Evolutionary conservation across 116 monocot genomes (phyloP).

Genomic region (Trichopus zeylanicus): DNA sequence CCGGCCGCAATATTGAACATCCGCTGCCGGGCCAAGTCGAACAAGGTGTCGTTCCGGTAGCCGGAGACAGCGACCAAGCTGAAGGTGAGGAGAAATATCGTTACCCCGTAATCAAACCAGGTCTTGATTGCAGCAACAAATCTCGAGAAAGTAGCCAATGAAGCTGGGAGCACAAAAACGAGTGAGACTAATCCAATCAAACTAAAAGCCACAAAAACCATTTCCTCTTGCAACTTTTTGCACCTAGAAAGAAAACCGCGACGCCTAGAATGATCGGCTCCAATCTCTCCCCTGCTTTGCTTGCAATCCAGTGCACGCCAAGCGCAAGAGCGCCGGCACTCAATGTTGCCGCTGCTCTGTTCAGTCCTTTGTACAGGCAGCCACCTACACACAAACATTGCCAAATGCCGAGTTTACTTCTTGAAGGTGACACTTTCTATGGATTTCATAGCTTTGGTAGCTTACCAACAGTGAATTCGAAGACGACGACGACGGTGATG

Average conservation of each 20-base stretch:
- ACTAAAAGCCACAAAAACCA: too few species aligned
- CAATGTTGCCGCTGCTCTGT: constrained; percentile 47
- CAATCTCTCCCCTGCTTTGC: constrained; percentile 29
- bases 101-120: constrained; percentile 62
- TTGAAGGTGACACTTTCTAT: too few species aligned
- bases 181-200: too few species aligned
- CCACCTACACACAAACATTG: too few species aligned
- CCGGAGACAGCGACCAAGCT: constrained; percentile 82
- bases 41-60: constrained; percentile 45
- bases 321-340: constrained; percentile 49
- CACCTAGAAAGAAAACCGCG: constrained; percentile 66
- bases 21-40: constrained; percentile 44
- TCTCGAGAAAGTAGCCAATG: constrained; percentile 58
- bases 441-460: too few species aligned
- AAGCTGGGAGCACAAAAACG: too few species aligned
- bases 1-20: constrained; percentile 53
- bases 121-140: constrained; percentile 53
- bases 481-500: constrained; percentile 61
- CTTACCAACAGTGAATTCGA: too few species aligned
- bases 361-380: constrained; percentile 63
- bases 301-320: constrained; percentile 57
- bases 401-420: too few species aligned
- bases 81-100: constrained; percentile 77
- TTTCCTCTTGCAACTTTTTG: too few species aligned
- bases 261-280: constrained; percentile 47